Evolutionary conservation across 805 yeast species (phyloP).

Genomic region (Spathaspora girioi): DNA sequence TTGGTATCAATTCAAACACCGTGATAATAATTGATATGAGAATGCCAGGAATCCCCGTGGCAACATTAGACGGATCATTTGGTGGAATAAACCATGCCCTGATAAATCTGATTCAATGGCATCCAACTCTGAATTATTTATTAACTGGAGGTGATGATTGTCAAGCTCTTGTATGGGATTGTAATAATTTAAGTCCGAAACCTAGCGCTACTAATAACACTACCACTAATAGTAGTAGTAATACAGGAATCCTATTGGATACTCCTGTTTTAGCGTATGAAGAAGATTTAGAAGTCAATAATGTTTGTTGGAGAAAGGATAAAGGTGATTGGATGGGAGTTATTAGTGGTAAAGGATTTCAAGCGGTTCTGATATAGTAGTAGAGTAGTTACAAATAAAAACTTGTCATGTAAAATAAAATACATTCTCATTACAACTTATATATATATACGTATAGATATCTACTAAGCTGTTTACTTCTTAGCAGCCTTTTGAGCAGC

Average conservation of each 20-base stretch:
- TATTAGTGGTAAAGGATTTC: slow-evolving; percentile 65
- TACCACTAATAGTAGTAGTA: neutral
- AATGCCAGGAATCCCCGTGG: slow-evolving; percentile 78
- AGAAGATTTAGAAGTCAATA: slow-evolving; percentile 71
- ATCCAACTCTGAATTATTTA: slow-evolving; percentile 65
- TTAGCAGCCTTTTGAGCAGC: slow-evolving; percentile 98
- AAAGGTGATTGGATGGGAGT: slow-evolving; percentile 81
- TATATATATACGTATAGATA: neutral
- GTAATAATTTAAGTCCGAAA: slow-evolving; percentile 26
- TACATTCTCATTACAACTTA: neutral
- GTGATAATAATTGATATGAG: slow-evolving; percentile 79
- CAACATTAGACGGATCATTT: slow-evolving; percentile 56
- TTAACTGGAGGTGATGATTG: slow-evolving; percentile 70
- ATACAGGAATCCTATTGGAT: slow-evolving; percentile 16
- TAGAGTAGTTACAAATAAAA: neutral
- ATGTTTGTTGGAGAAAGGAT: slow-evolving; percentile 64
- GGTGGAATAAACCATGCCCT: slow-evolving; percentile 52
- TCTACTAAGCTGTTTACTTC: slow-evolving; percentile 42
- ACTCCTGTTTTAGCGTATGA: slow-evolving; percentile 49
- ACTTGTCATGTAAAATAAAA: neutral
- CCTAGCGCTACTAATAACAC: neutral
- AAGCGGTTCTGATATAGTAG: slow-evolving; percentile 46
- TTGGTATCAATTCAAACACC: slow-evolving; percentile 65
- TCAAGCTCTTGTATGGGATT: slow-evolving; percentile 69
- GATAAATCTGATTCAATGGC: slow-evolving; percentile 79